These are phyloP conservation scores for Lichtheimia corymbifera DNA, from an alignment of 371 early-diverging fungal genomes.

Conservation along the genomic window DNA sequence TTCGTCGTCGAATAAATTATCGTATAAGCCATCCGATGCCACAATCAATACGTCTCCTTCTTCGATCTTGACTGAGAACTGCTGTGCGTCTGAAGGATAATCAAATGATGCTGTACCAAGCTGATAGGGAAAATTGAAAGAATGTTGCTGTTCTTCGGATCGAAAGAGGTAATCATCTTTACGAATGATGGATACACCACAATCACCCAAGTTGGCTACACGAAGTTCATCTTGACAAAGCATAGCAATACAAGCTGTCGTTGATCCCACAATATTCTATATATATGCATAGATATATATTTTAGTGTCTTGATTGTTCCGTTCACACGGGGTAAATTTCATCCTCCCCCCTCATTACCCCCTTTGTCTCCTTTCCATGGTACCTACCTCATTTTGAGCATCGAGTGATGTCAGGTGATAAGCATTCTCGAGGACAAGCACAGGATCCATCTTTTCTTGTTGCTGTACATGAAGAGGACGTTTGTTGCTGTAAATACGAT, in stretches of 20 bases:
- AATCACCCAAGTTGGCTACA: slow-evolving; percentile 92
- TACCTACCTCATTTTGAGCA: slow-evolving; percentile 26
- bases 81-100: slow-evolving; percentile 65
- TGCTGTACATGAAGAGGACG: slow-evolving; percentile 22
- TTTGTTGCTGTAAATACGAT: slow-evolving; percentile 52
- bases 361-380: not conserved
- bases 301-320: no score
- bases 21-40: slow-evolving; percentile 79
- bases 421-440: slow-evolving; percentile 26
- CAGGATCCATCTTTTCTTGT: slow-evolving; percentile 21
- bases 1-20: slow-evolving; percentile 82
- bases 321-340: not conserved
- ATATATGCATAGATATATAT: not conserved
- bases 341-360: not conserved
- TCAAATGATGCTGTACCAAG: slow-evolving; percentile 70
- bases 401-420: slow-evolving; percentile 28
- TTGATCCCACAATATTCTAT: slow-evolving; percentile 67
- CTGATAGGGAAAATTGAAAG: slow-evolving; percentile 80
- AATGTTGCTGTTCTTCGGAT: slow-evolving; percentile 86
- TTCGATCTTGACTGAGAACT: slow-evolving; percentile 67
- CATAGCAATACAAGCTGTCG: slow-evolving; percentile 86
- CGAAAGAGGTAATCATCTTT: slow-evolving; percentile 82
- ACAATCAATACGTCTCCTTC: slow-evolving; percentile 76
- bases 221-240: slow-evolving; percentile 86
- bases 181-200: slow-evolving; percentile 84